Conservation (phyloP, 345 rosid genomes). For the Chamaenerion angustifolium region DNA sequence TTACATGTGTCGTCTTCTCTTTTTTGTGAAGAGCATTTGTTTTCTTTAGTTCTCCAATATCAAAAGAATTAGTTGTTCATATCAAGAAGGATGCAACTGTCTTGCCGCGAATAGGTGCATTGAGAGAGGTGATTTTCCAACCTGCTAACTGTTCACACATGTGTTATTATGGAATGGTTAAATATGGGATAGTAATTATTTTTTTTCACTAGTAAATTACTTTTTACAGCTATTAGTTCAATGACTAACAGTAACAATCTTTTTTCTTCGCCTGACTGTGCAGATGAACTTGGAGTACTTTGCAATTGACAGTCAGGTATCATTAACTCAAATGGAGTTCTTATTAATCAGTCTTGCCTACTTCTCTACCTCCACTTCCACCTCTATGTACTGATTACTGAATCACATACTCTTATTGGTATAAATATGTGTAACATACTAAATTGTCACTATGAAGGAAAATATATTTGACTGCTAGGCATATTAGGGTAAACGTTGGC, state of each 20-base stretch:
- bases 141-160: background rate
- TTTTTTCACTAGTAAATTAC: constrained; percentile 5
- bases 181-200: background rate
- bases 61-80: constrained; percentile 68
- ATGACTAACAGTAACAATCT: constrained; percentile 6
- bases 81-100: constrained; percentile 79
- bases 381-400: too few species aligned
- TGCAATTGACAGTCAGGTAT: constrained; percentile 95
- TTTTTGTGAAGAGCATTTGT: constrained; percentile 72
- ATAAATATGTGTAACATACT: too few species aligned
- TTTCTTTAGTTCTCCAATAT: constrained; percentile 91
- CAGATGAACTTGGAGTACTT: constrained; percentile 99
- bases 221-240: constrained; percentile 2
- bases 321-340: constrained; percentile 1
- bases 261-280: constrained; percentile 13
- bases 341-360: background rate
- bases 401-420: too few species aligned
- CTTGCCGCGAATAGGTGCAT: constrained; percentile 81
- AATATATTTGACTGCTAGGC: too few species aligned
- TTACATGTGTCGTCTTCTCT: constrained; percentile 1
- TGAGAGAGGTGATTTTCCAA: constrained; percentile 61
- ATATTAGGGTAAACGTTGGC: too few species aligned
- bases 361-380: too few species aligned
- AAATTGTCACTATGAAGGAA: too few species aligned
- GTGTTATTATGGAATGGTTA: too few species aligned